Conservation (phyloP, 139 green algal species). For the Helicosporidium sp. region DNA sequence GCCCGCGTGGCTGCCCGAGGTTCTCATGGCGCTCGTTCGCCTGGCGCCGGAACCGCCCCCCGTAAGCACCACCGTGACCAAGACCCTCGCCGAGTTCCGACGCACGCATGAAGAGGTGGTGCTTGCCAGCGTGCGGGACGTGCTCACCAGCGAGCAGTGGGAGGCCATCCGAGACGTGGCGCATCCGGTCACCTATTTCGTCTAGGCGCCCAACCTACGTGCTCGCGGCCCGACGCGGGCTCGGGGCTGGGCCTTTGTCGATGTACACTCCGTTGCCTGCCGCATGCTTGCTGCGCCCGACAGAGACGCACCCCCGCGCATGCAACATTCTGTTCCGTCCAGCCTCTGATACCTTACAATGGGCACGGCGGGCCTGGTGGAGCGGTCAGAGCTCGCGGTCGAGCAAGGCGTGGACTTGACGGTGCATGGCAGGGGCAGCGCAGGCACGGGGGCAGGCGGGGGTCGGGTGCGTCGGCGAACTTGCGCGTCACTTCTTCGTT, state of each 20-base stretch:
- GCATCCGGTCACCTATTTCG: constrained; percentile 49
- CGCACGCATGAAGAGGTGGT: constrained; percentile 34
- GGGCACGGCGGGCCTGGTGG: not conserved
- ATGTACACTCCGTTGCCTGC: too few species aligned
- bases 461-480: too few species aligned
- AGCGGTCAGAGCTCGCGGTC: not conserved
- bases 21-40: constrained; percentile 45
- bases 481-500: not conserved
- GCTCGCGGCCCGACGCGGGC: too few species aligned
- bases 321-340: not conserved
- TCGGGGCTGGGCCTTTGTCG: too few species aligned
- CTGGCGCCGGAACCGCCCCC: constrained; percentile 28
- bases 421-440: not conserved
- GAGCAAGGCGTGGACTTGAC: not conserved
- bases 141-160: constrained; percentile 46
- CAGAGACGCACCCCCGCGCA: too few species aligned
- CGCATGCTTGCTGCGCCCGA: too few species aligned
- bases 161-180: constrained; percentile 51
- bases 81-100: constrained; percentile 43
- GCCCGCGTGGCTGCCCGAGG: constrained; percentile 54
- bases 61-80: constrained; percentile 22
- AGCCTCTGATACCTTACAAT: not conserved
- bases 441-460: too few species aligned
- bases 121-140: constrained; percentile 27
- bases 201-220: too few species aligned